These are phyloP conservation scores for Teratosphaeria viscida DNA, from an alignment of 2,329 filamentous ascomycete species.

Conservation along the genomic window DNA sequence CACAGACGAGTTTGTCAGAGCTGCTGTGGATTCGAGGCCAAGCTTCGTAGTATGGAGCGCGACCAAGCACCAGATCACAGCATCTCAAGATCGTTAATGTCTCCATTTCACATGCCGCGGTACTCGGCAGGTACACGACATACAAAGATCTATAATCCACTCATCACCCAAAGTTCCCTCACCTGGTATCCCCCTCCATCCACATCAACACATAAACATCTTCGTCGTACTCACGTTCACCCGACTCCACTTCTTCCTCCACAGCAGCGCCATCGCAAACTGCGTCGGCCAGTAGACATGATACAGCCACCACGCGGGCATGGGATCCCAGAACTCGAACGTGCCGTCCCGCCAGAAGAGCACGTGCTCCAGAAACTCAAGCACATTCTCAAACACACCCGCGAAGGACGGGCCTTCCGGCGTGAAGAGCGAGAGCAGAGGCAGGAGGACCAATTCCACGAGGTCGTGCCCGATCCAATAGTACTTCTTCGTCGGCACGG, in stretches of 20 bases:
- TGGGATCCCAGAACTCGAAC: slow-evolving; percentile 39
- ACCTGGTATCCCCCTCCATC: neutral
- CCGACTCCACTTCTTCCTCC: slow-evolving; percentile 48
- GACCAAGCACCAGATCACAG: too few relatives aligned
- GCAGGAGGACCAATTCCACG: slow-evolving; percentile 41
- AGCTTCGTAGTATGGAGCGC: too few relatives aligned
- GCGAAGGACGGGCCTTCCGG: slow-evolving; percentile 11
- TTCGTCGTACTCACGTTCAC: slow-evolving; percentile 59
- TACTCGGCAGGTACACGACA: neutral
- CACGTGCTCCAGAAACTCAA: slow-evolving; percentile 32
- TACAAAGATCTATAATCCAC: neutral
- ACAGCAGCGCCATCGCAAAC: slow-evolving; percentile 38
- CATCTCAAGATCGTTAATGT: too few relatives aligned
- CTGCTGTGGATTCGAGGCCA: too few relatives aligned
- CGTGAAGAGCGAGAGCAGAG: slow-evolving; percentile 31
- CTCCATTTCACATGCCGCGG: neutral
- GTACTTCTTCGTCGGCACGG: slow-evolving; percentile 25
- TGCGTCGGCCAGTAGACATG: slow-evolving; percentile 44
- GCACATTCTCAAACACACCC: slow-evolving; percentile 17
- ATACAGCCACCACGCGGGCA: slow-evolving; percentile 42
- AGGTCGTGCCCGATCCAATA: slow-evolving; percentile 64
- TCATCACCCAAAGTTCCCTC: neutral
- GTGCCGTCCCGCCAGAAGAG: slow-evolving; percentile 41
- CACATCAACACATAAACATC: slow-evolving; percentile 37
- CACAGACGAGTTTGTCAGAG: too few relatives aligned